Base-by-base conservation (phyloP, 1,139 yeast species). In the Pichia kudriavzevii region DNA sequence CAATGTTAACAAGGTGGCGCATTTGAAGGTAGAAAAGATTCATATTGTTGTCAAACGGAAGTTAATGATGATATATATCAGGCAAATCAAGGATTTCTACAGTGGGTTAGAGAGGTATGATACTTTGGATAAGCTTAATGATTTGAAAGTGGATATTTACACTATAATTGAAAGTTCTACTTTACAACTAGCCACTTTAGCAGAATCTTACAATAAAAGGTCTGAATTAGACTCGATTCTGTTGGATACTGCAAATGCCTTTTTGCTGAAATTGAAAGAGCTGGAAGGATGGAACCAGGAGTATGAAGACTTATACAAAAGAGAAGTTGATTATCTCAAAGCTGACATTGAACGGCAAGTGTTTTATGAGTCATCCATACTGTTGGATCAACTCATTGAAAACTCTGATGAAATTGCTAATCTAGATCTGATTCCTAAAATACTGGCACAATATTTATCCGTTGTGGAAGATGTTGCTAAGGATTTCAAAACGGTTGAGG, bases 31-130 rank as follows among this genome's bases (percentile, higher is more conserved):
- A 59, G 64, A 57, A 34, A 67, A 65, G 38, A 65, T 69, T 34
- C 70, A 69, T 43, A 53, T 72, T 14, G 59, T 80, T 22, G 78
- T 82, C 19, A 78, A 78, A 46, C 56, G 84, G 35, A 71, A 75
- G 45, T 49, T 76, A 20, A 44, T 79, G 17, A 50, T 75, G 13
- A 48, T 66, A 37, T 69, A 70, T 54, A 52, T 61, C 43, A 45
- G 58, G 43, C 64, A 76, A 50, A 45, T 61, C 43, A 59, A 58
- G 43, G 52, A 51, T 40, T 49, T 63, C 50, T 28, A 51, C 30
- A 30, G 40, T 15, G 31, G 47, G 35, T 43, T 46, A 43, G 35
- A 43, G 13, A 17, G 44, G 5, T 35, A 41, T n/a, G 52, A 49
- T 21, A 12, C 38, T n/a, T 41, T 41, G 12, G 30, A 47, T 6